Evolutionary conservation across 1,284 basidiomycete species (phyloP), one percentile per base, ranked within the genome.

Genomic region (Trametes pubescens): DNA sequence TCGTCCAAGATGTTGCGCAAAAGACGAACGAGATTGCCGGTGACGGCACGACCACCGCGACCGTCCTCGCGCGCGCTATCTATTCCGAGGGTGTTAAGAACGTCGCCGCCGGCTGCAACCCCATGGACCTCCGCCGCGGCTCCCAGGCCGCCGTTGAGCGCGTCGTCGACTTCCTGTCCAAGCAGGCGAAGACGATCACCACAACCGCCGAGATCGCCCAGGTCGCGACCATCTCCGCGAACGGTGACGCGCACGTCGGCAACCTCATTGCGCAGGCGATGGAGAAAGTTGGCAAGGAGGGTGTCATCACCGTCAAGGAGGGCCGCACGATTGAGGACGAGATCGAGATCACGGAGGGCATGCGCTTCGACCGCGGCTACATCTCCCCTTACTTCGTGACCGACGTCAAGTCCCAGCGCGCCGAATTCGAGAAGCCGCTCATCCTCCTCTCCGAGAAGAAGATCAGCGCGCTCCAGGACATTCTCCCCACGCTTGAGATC

Each of bases 201-300:
- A 99, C 97, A 49, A 95, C 92, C 18, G 94, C 95, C 57, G 97
- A 99, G 83, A 99, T 99, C 75, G 95, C 97, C 24, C 94, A 96
- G 79, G 96, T 99, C 67, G 97, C 97, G 21, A 99, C 97, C 73
- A 99, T 99, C 79, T 98, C 95, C 48, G 97, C 96, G 62, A 99
- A 99, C 80, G 97, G 96, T 66, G 96, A 99, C 81, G 85, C 82
- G 22, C 96, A 99, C 78, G 88, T 99, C 71, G 97, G 97, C 60
- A 90, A 92, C 78, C 88, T 99, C 75, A 99, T 99, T 79, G 96
- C 97, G n/a, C 95, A 96, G 76, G 97, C 97, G 2, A 99, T 99
- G 97, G 97, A 99, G 82, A 98, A 98, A 81, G 97, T 99, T 67
- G 97, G 97, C 77, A 98, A 98, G 84, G 97, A 99, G 82, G 97